A percentile compares a stretch with the other conserved stretches of the same genome.
Evolutionary conservation across 192 early-diverging fungal species (phyloP).

Genomic region (Coemansia sp.): DNA sequence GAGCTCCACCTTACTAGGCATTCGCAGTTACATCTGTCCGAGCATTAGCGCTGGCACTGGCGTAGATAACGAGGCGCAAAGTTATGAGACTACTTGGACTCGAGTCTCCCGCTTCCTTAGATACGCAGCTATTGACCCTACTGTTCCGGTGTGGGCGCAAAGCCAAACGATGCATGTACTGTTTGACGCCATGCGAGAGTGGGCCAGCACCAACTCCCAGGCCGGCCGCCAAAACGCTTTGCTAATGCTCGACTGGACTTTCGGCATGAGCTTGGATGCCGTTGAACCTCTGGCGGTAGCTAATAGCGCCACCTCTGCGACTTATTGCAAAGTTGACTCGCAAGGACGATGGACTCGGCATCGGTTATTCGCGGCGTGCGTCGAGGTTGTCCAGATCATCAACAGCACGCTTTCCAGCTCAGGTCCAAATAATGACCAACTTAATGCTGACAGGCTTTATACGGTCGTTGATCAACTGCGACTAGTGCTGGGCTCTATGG

Average conservation of each 20-base stretch:
- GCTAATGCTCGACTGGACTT: slow-evolving; percentile 27
- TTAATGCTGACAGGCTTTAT: neutral
- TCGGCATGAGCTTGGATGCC: slow-evolving; percentile 9
- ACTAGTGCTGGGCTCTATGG: slow-evolving; percentile 21
- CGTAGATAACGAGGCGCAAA: neutral
- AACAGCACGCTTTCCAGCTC: neutral
- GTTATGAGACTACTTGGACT: slow-evolving; percentile 11
- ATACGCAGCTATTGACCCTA: slow-evolving; percentile 25
- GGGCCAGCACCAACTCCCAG: neutral
- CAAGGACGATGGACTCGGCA: slow-evolving; percentile 19
- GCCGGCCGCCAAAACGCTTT: slow-evolving; percentile 7
- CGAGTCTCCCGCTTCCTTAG: slow-evolving; percentile 13
- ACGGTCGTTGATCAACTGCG: slow-evolving; percentile 11
- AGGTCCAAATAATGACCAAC: neutral
- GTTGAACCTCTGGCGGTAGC: neutral
- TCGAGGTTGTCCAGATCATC: slow-evolving; percentile 6
- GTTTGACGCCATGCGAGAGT: slow-evolving; percentile 21
- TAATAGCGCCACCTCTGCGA: neutral
- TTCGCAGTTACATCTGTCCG: slow-evolving; percentile 3
- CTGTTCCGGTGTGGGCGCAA: slow-evolving; percentile 42
- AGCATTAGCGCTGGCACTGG: neutral
- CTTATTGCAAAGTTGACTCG: slow-evolving; percentile 9
- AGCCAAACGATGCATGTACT: slow-evolving; percentile 9
- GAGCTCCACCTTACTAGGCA: slow-evolving; percentile 8
- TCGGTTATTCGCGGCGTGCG: slow-evolving; percentile 17